Conservation (phyloP, 2,329 filamentous ascomycete species). For the Alternaria brassicicola region DNA sequence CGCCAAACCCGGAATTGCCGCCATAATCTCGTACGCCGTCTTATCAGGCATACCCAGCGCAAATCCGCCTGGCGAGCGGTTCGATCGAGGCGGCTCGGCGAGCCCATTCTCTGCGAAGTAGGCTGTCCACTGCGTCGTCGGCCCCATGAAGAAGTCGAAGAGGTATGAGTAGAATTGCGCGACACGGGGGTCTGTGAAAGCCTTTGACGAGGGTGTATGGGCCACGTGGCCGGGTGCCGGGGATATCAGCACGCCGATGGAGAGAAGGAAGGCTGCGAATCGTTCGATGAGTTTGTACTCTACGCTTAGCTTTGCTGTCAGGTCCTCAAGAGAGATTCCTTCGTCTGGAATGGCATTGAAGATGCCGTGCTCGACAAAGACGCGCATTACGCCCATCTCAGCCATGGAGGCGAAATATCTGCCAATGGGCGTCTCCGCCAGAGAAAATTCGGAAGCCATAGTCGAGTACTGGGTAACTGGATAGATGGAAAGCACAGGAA, state of each 20-base stretch:
- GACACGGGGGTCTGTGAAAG: conserved; percentile 1
- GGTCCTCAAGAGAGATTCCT: conserved; percentile 6
- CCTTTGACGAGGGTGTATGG: conserved; percentile 9
- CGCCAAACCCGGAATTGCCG: conserved; percentile 3
- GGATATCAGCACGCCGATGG: conserved; percentile 1
- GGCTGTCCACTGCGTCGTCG: conserved; percentile 6
- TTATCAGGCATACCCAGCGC: conserved; percentile 13
- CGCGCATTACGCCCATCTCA: conserved; percentile 10
- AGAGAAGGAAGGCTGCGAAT: conserved; percentile 6
- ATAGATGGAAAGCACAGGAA: not conserved
- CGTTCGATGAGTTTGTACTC: conserved; percentile 10
- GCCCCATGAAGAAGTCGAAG: conserved; percentile 13
- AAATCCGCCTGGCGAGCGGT: conserved; percentile 7
- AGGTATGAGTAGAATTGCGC: conserved; percentile 12
- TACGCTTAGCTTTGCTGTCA: not conserved
- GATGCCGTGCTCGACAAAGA: conserved; percentile 14
- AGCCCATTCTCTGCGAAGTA: conserved; percentile 13
- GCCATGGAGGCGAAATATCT: conserved; percentile 13
- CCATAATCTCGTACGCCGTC: conserved; percentile 16
- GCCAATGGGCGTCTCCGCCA: conserved; percentile 9
- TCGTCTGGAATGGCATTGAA: conserved; percentile 11
- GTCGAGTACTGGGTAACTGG: not conserved
- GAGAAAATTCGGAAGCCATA: conserved; percentile 7
- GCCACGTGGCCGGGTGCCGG: conserved; percentile 9
- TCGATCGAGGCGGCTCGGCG: conserved; percentile 7